phyloP scores from a whole-genome alignment of 306 rosid genomes.

The Quercus agrifolia region DNA sequence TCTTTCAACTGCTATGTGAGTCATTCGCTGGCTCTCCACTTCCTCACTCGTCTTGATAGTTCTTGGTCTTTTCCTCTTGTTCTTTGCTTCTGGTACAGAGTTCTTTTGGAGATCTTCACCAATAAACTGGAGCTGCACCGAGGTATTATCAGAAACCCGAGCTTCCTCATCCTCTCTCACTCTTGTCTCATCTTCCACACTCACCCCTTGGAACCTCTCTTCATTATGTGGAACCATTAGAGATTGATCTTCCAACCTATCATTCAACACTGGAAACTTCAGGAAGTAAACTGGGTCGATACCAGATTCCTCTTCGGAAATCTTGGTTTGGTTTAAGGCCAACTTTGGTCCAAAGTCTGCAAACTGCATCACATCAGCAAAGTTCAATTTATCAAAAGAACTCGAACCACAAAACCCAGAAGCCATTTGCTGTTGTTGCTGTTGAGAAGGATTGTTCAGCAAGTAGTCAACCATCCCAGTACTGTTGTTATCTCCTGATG shows the following conservation, averaged over 20 bases:
- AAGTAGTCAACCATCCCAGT: conserved; percentile 41
- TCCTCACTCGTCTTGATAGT: conserved; percentile 72
- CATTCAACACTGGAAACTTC: conserved; percentile 80
- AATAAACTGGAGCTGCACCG: conserved; percentile 42
- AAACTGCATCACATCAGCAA: conserved; percentile 92
- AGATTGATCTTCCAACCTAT: conserved; percentile 46
- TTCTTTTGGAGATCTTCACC: conserved; percentile 37
- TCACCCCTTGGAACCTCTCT: conserved; percentile 32
- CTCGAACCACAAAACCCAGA: conserved; percentile 36
- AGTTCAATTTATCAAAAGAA: conserved; percentile 65
- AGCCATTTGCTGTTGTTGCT: conserved; percentile 18
- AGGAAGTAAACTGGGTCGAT: conserved; percentile 83
- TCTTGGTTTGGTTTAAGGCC: conserved; percentile 57
- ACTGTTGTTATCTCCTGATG: conserved; percentile 27
- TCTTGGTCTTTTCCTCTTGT: conserved; percentile 76
- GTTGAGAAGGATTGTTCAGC: conserved; percentile 34
- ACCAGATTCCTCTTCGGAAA: conserved; percentile 39
- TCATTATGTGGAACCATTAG: conserved; percentile 26
- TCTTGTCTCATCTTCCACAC: conserved; percentile 16
- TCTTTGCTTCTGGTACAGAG: conserved; percentile 35
- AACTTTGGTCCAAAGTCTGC: conserved; percentile 90
- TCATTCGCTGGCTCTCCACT: conserved; percentile 95
- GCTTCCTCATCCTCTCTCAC: conserved; percentile 31
- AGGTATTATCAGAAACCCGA: conserved; percentile 38
- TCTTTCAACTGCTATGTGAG: conserved; percentile 90